Conservation (phyloP, 192 early-diverging fungal genomes). For the Backusella psychrophila region DNA sequence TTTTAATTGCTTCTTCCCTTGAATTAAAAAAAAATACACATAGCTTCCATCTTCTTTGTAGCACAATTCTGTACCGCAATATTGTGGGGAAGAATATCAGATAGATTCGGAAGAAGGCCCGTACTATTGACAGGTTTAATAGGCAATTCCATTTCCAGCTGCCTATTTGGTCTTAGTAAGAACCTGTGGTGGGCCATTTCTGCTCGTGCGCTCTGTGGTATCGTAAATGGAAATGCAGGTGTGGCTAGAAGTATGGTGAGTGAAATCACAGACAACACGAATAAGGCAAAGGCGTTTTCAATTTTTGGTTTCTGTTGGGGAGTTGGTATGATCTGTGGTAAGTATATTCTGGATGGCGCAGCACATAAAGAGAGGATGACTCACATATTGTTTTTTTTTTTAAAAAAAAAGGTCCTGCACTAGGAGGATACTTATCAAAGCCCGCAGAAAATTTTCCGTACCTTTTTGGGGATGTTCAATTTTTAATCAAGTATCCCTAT, state of each 20-base stretch:
- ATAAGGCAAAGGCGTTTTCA: constrained; percentile 74
- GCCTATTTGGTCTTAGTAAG: constrained; percentile 72
- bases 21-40: not conserved
- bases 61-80: constrained; percentile 70
- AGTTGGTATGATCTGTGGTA: constrained; percentile 49
- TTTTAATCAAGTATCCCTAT: constrained; percentile 74
- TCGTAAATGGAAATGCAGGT: constrained; percentile 75
- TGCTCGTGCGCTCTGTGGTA: constrained; percentile 62
- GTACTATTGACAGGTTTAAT: constrained; percentile 76
- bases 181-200: constrained; percentile 58
- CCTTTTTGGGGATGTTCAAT: constrained; percentile 51
- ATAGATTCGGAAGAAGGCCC: constrained; percentile 79
- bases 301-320: constrained; percentile 75
- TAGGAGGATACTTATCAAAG: constrained; percentile 81
- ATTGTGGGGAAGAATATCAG: constrained; percentile 73
- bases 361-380: not conserved
- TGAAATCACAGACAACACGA: constrained; percentile 84
- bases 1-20: not conserved
- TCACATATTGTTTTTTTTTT: not conserved
- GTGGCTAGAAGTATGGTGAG: constrained; percentile 82
- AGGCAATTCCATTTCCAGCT: constrained; percentile 67
- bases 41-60: constrained; percentile 65
- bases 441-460: constrained; percentile 68
- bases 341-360: constrained; percentile 6
- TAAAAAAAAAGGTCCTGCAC: constrained; percentile 61